Evolutionary conservation across 164 flowering plant species (phyloP), one percentile per base, ranked within the genome.

Genomic region (Brasenia schreberi): DNA sequence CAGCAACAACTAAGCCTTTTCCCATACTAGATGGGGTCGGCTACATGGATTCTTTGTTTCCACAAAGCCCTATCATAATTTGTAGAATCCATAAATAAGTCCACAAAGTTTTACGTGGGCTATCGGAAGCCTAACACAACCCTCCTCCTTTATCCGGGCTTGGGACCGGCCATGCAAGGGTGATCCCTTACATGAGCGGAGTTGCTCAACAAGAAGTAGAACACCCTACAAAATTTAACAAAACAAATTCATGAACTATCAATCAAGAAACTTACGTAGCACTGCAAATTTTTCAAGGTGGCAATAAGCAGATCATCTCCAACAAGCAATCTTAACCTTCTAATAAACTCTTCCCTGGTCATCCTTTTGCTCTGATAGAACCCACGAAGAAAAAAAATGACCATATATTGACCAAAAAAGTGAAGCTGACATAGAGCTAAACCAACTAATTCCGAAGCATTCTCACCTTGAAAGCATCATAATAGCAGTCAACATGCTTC

Each of bases 291-390:
- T 19, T 9, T 70, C 59, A 73, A 53, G 5, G 71, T 68, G 18
- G 74, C 65, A 17, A 43, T 68, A 65, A 77, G 63, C 53, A 77
- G 42, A 4, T 19, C 42, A 43, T 77, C 80, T n/a, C 80, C 77
- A 62, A 62, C 77, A 33, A 71, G 61, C 61, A 62, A 62, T 62
- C 77, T 77, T 69, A 77, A 62, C 67, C 53, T 67, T 64, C 18
- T 69, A 19, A 77, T 65, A 60, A 77, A 67, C 19, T 77, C 77
- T 56, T 64, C 69, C 60, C 80, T 49, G 56, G 53, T 66, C 5
- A 77, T 66, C 61, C 43, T 71, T 68, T 67, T 67, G 9, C 12
- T 61, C 80, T 74, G 68, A 53, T 18, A 71, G 56, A 58, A n/a
- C 9, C 33, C 12, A 49, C 10, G 9, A 49, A 49, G 56, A 49